Evolutionary conservation across 345 rosid species (phyloP).

Genomic region (Populus ilicifolia): DNA sequence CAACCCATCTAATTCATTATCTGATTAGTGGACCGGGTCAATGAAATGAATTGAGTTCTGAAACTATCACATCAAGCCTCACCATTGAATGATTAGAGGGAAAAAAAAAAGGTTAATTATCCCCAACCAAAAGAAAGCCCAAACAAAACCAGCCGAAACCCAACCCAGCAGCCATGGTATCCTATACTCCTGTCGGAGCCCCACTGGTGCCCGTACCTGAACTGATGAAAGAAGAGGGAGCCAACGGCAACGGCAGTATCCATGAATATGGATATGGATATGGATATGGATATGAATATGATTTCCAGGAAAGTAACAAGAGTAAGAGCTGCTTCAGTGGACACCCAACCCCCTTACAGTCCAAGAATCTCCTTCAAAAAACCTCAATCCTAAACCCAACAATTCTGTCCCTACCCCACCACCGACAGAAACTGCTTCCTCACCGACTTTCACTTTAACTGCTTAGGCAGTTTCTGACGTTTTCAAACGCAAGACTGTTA

Average conservation of each 20-base stretch:
- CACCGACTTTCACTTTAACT: conserved; percentile 29
- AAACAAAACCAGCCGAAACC: not conserved
- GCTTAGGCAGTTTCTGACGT: conserved; percentile 48
- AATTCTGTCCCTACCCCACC: conserved; percentile 16
- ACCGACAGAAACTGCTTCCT: not conserved
- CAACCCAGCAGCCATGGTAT: not conserved
- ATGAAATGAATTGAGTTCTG: too few relatives aligned
- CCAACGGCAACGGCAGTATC: not conserved
- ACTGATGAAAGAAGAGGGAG: not conserved
- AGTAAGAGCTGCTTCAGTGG: conserved; percentile 68
- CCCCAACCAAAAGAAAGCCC: not conserved
- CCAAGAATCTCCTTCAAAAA: conserved; percentile 45
- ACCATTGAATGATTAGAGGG: too few relatives aligned
- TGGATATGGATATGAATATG: not conserved
- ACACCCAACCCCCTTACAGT: conserved; percentile 62
- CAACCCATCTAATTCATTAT: too few relatives aligned
- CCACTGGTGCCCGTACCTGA: too few relatives aligned
- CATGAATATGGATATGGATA: not conserved
- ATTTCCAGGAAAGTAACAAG: not conserved
- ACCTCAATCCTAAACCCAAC: conserved; percentile 17
- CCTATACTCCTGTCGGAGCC: not conserved
- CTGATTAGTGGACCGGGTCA: too few relatives aligned
- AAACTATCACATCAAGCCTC: too few relatives aligned
- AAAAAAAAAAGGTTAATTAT: too few relatives aligned
- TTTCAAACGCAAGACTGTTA: conserved; percentile 44